phyloP scores from a whole-genome alignment of 768 basidiomycete species.

The Mycena belliarum region DNA sequence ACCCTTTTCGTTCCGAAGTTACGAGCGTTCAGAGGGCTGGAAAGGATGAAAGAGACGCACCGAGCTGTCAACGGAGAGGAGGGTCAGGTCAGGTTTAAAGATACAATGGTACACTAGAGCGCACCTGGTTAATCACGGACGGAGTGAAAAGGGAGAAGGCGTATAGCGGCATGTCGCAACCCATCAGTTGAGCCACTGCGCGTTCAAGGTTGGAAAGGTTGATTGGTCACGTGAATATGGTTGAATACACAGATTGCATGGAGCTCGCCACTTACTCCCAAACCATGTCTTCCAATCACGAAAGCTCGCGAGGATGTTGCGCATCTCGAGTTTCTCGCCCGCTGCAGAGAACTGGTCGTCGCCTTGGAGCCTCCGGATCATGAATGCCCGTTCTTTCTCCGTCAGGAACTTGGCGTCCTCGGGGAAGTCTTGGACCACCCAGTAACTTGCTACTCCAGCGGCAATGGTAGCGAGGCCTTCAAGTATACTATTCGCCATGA shows the following conservation, averaged over 20 bases:
- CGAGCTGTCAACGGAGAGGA: constrained; percentile 30
- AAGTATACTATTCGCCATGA: constrained; percentile 53
- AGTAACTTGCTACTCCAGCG: constrained; percentile 61
- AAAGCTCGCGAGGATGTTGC: constrained; percentile 61
- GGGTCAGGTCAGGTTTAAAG: too few species aligned
- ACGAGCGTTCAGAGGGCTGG: neutral
- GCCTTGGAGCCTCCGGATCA: constrained; percentile 63
- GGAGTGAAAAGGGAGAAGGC: constrained; percentile 57
- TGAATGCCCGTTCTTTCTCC: constrained; percentile 60
- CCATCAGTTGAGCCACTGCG: constrained; percentile 35
- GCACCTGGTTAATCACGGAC: constrained; percentile 57
- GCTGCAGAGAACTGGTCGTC: constrained; percentile 69
- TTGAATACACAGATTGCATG: neutral
- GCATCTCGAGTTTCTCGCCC: constrained; percentile 54
- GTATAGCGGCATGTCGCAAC: constrained; percentile 61
- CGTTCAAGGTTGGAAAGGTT: neutral
- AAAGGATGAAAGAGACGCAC: constrained; percentile 20
- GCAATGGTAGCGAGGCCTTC: constrained; percentile 72
- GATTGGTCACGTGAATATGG: neutral
- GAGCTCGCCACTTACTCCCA: constrained; percentile 47
- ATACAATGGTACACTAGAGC: constrained; percentile 10
- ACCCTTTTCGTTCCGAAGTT: constrained; percentile 38
- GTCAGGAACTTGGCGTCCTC: constrained; percentile 72
- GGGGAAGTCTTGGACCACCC: constrained; percentile 78
- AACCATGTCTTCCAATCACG: constrained; percentile 76